These are phyloP conservation scores for Venustampulla echinocandica DNA, from an alignment of 495 filamentous ascomycete genomes.

Conservation along the genomic window DNA sequence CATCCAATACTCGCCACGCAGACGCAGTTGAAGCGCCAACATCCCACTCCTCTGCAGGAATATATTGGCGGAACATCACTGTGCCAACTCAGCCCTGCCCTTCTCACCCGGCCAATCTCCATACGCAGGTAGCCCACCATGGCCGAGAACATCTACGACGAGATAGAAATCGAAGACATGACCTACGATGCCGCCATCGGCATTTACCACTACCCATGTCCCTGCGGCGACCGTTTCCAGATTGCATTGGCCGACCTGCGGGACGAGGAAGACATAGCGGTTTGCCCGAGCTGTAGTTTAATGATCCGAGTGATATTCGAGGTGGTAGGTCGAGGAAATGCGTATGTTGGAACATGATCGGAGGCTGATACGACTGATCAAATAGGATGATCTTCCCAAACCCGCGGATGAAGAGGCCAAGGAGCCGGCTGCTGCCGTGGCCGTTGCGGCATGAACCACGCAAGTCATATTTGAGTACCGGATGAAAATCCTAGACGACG, in stretches of 20 bases:
- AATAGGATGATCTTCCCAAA: constrained; percentile 15
- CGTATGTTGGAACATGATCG: not conserved
- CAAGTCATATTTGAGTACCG: no score
- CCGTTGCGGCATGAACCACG: constrained; percentile 13
- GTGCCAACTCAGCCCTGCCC: not conserved
- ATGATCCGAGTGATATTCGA: constrained; percentile 96
- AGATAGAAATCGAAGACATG: constrained; percentile 99
- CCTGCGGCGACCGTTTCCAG: constrained; percentile 95
- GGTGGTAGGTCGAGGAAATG: constrained; percentile 43
- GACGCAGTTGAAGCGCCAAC: no score
- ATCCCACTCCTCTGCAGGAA: no score
- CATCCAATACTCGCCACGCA: no score
- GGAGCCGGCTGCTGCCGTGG: constrained; percentile 3
- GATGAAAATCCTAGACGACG: no score
- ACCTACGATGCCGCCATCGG: constrained; percentile 75
- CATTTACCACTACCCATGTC: constrained; percentile 92
- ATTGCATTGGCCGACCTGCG: constrained; percentile 77
- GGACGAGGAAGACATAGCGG: constrained; percentile 83
- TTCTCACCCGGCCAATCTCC: not conserved
- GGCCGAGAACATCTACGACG: constrained; percentile 82
- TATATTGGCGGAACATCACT: no score
- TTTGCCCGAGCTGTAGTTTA: constrained; percentile 92
- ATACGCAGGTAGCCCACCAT: no score
- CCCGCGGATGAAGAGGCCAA: constrained; percentile 3
- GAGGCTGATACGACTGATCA: not conserved